Evolutionary conservation across 495 filamentous ascomycete genomes (phyloP).

Genomic region (Aspergillus asperescens): DNA sequence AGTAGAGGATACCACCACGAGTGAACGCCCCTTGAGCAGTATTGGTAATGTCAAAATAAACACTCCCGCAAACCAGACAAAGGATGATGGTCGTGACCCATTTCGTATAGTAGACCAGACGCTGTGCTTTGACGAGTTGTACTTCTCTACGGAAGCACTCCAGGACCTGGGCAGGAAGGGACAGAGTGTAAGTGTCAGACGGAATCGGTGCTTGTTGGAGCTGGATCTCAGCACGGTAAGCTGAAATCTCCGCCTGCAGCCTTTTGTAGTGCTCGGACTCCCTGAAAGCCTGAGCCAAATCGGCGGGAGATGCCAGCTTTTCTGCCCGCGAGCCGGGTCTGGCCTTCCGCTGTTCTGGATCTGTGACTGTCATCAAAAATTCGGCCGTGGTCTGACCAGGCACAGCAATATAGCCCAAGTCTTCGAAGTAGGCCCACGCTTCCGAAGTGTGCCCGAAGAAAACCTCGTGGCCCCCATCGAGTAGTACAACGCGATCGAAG

Average conservation of each 20-base stretch:
- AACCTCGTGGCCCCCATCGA: conserved; percentile 75
- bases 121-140: too few species aligned
- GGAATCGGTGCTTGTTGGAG: too few species aligned
- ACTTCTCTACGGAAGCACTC: conserved; percentile 25
- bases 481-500: conserved; percentile 73
- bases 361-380: conserved; percentile 75
- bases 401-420: conserved; percentile 68
- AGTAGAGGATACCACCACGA: too few species aligned
- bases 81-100: conserved; percentile 38
- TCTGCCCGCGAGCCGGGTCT: too few species aligned
- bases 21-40: too few species aligned
- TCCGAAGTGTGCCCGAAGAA: conserved; percentile 62
- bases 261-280: not conserved
- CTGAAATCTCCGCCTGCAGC: too few species aligned
- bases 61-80: conserved; percentile 37
- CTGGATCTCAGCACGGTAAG: too few species aligned
- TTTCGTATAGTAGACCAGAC: too few species aligned
- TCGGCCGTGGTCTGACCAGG: conserved; percentile 68
- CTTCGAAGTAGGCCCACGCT: conserved; percentile 63
- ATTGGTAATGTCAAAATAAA: too few species aligned
- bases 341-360: conserved; percentile 59
- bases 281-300: conserved; percentile 49
- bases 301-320: too few species aligned
- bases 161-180: too few species aligned
- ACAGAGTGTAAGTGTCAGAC: too few species aligned